Percentiles rank a stretch among this genome's conserved stretches.
phyloP scores from a whole-genome alignment of 257 asterid genomes.

The Linderniella brevidens region DNA sequence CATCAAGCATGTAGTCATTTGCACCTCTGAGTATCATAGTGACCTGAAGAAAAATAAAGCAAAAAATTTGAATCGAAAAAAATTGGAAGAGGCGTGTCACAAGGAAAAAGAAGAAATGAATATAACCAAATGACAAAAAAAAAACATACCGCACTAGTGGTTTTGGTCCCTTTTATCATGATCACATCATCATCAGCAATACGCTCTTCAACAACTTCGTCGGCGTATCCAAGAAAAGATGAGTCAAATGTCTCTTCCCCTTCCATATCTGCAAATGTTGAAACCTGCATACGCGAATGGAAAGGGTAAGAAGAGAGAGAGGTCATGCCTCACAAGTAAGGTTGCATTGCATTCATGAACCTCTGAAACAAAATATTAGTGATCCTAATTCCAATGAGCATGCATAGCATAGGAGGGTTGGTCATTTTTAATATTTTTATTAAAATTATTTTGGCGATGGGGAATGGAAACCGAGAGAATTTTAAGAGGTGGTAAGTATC shows the following conservation, averaged over 20 bases:
- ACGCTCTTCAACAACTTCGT: conserved; percentile 67
- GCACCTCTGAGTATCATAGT: conserved; percentile 47
- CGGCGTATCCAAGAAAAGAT: conserved; percentile 58
- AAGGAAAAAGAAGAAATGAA: not conserved
- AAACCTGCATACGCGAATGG: conserved; percentile 25
- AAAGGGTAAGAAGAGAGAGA: not conserved
- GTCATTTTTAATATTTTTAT: too few species aligned
- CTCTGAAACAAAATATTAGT: too few species aligned
- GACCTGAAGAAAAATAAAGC: conserved; percentile 26
- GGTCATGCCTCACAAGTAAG: not conserved
- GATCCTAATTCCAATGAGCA: too few species aligned
- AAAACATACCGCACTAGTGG: conserved; percentile 32
- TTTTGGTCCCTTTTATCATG: conserved; percentile 61
- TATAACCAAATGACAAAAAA: too few species aligned
- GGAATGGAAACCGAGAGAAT: too few species aligned
- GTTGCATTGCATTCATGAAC: not conserved
- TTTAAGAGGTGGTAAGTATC: too few species aligned
- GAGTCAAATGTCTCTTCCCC: conserved; percentile 72
- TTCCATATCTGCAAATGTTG: conserved; percentile 74
- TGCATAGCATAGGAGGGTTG: too few species aligned
- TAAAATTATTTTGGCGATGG: too few species aligned
- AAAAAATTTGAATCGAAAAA: not conserved
- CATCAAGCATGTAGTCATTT: conserved; percentile 67
- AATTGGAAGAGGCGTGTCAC: not conserved
- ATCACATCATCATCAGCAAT: conserved; percentile 68